Evolutionary conservation across 1,284 basidiomycete genomes (phyloP).

Genomic region (Fomitopsis pinicola): DNA sequence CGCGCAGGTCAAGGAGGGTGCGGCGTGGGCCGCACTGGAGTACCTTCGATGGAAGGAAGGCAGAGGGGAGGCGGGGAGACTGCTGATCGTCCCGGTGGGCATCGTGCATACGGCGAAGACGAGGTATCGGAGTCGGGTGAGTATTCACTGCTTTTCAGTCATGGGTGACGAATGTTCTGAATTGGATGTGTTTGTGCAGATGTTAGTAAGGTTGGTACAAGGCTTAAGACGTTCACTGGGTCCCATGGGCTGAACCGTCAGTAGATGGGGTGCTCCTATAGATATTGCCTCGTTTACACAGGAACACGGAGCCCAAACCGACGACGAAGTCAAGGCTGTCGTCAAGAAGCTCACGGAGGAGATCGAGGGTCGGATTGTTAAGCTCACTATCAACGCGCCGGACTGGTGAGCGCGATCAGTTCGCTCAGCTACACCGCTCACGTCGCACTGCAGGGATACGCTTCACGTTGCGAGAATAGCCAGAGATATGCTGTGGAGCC

Average conservation of each 20-base stretch:
- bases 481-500: conserved; percentile 81
- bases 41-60: conserved; percentile 74
- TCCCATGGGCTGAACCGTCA: neutral
- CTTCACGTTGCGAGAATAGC: conserved; percentile 81
- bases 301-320: conserved; percentile 63
- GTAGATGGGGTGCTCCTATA: conserved; percentile 80
- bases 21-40: conserved; percentile 90
- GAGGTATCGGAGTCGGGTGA: conserved; percentile 80
- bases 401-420: conserved; percentile 65
- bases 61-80: conserved; percentile 24
- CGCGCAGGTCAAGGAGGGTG: conserved; percentile 93
- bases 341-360: conserved; percentile 77
- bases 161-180: neutral
- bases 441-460: conserved; percentile 59
- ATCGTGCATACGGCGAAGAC: conserved; percentile 94
- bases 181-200: neutral
- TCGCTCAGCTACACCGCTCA: neutral
- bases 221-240: neutral
- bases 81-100: conserved; percentile 74
- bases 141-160: conserved; percentile 21
- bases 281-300: conserved; percentile 67
- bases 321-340: conserved; percentile 64
- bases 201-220: conserved; percentile 11
- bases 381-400: conserved; percentile 84
- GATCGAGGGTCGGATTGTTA: conserved; percentile 66